These are phyloP conservation scores for Aquanectria penicillioides DNA, from an alignment of 2,329 filamentous ascomycete species.

Conservation along the genomic window DNA sequence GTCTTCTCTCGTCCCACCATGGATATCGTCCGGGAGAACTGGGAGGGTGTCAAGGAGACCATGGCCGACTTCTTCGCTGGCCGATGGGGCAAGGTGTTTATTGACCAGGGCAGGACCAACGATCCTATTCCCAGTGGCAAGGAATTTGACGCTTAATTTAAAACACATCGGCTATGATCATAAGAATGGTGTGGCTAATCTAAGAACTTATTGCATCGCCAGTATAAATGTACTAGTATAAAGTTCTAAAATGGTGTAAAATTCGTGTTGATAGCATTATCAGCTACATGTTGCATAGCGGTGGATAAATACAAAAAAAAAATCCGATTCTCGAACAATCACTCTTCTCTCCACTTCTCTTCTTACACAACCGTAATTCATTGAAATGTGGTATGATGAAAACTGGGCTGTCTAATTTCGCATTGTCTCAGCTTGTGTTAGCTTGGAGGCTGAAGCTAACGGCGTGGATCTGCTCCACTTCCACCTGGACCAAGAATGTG, in stretches of 20 bases:
- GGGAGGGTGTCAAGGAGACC: constrained; percentile 47
- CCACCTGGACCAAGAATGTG: too few relatives aligned
- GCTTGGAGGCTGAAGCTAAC: too few relatives aligned
- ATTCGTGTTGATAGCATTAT: constrained; percentile 1
- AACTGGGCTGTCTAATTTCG: too few relatives aligned
- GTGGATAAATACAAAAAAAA: constrained; percentile 3
- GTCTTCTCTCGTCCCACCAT: constrained; percentile 72
- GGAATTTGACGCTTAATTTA: constrained; percentile 4
- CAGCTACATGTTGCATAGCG: not conserved
- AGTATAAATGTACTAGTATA: not conserved
- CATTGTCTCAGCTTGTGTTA: too few relatives aligned
- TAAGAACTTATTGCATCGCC: too few relatives aligned
- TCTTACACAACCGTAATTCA: too few relatives aligned
- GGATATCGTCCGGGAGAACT: constrained; percentile 70
- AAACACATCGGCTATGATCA: not conserved
- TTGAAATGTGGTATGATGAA: too few relatives aligned
- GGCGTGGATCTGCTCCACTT: too few relatives aligned
- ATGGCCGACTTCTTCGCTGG: constrained; percentile 36
- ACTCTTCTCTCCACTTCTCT: too few relatives aligned
- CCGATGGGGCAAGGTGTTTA: constrained; percentile 37
- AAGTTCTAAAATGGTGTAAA: not conserved
- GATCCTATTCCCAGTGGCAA: not conserved
- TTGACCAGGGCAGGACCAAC: constrained; percentile 31
- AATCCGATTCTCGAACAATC: too few relatives aligned
- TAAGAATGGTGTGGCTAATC: too few relatives aligned